Evolutionary conservation across 1,139 yeast species (phyloP), one percentile per base, ranked within the genome.

Genomic region (Lodderomyces oxycetoniae): DNA sequence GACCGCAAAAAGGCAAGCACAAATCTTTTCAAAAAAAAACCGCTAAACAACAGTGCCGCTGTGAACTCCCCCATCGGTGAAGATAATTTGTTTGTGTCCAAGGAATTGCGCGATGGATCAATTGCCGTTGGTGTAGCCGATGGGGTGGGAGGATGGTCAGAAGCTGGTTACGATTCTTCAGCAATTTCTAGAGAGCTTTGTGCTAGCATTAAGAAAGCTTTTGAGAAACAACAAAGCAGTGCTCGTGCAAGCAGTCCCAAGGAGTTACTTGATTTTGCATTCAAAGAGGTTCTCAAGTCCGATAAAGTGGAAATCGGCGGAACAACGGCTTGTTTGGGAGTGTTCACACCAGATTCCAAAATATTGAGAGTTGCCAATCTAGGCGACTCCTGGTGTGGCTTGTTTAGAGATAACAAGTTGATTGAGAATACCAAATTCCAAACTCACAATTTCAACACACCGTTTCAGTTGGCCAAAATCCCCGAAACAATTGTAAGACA

Each of bases 81-180:
- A 52, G 98, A 89, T 55, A 85, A 87, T 47, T 82, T 74, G 48
- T 80, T 89, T 46, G 67, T 78, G 24, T 66, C 79, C 5, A 56
- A 62, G 6, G 52, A 61, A 17, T 63, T 62, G 9, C 17, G 9
- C 15, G 68, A 74, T 7, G 69, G 65, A 3, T 68, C 70, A 26
- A 52, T 82, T 2, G 77, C 89, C 0, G 69, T 86, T 6, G 97
- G 96, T 7, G 96, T 91, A 1, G 91, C 96, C 3, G 98, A 91
- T 57, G 98, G 98, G 13, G 97, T 91, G 4, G 97, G 97, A 12
- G 97, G 97, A 1, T 91, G 97, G 96, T 75, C 87, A 2, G 91
- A 85, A 45, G 80, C 86, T 27, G 96, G 96, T 0, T 84, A 79
- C 47, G 96, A 89, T 54, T 85, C 96, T 2, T 75, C 83, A 39